These are phyloP conservation scores for Circinella minor DNA, from an alignment of 371 early-diverging fungal species.

Conservation along the genomic window DNA sequence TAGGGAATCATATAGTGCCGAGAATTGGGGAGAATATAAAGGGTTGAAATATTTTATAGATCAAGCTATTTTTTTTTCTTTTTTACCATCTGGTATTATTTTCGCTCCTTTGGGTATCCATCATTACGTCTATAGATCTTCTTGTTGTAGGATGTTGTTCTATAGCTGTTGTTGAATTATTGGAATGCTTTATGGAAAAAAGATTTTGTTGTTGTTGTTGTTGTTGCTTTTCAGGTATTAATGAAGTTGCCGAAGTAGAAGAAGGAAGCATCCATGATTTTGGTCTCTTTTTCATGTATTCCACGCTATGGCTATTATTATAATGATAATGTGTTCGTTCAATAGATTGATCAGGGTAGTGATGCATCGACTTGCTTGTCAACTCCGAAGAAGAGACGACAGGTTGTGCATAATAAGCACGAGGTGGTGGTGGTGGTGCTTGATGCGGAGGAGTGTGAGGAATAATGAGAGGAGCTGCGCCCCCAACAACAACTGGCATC, in stretches of 20 bases:
- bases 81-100: conserved; percentile 6
- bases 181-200: background rate
- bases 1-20: no score
- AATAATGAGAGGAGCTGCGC: background rate
- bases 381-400: conserved; percentile 12
- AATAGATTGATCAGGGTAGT: background rate
- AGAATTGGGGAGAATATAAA: background rate
- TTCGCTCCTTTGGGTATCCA: conserved; percentile 10
- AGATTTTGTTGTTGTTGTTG: background rate
- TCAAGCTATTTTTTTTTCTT: background rate
- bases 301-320: background rate
- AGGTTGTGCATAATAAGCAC: conserved; percentile 12
- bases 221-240: background rate
- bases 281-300: conserved; percentile 13
- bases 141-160: conserved; percentile 9
- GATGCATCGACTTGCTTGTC: conserved; percentile 13
- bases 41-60: background rate
- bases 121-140: conserved; percentile 10
- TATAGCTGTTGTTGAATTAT: background rate
- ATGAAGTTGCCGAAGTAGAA: background rate
- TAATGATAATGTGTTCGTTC: background rate
- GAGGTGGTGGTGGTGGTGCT: conserved; percentile 2
- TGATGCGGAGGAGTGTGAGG: background rate
- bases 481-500: conserved; percentile 12
- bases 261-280: conserved; percentile 19